Conservation (phyloP, 176 grass and related monocot species). For the Triticum monococcum region DNA sequence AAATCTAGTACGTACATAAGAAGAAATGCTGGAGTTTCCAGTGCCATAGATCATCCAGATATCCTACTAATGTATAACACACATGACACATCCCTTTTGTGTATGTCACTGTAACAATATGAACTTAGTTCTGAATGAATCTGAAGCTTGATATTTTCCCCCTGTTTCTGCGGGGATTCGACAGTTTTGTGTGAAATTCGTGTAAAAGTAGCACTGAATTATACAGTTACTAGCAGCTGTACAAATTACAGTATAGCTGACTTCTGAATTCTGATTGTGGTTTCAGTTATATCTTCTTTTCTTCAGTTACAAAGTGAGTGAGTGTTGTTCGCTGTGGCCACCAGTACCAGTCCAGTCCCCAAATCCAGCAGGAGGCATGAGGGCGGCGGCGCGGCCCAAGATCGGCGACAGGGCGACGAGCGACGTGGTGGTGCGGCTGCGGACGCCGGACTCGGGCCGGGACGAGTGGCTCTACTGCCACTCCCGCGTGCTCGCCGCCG, state of each 20-base stretch:
- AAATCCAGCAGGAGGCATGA: conserved; percentile 8
- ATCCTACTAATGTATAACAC: neutral
- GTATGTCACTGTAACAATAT: neutral
- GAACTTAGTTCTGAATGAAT: neutral
- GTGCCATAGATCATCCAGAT: neutral
- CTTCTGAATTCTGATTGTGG: neutral
- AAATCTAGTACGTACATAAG: neutral
- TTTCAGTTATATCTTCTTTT: neutral
- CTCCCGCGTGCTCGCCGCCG: conserved; percentile 56
- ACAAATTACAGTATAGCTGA: neutral
- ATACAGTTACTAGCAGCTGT: neutral
- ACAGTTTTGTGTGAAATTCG: neutral
- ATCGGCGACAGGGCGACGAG: conserved; percentile 73
- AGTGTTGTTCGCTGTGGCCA: neutral
- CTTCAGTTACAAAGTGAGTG: neutral
- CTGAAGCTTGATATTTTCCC: neutral
- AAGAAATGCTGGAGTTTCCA: conserved; percentile 12
- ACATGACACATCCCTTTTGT: neutral
- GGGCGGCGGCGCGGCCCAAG: conserved; percentile 19
- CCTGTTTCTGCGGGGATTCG: neutral
- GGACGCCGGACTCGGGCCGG: conserved; percentile 66
- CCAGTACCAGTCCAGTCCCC: neutral
- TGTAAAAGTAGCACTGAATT: neutral
- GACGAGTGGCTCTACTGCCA: conserved; percentile 97
- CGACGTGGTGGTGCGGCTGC: conserved; percentile 88